Conservation (phyloP, 805 yeast genomes). For the Saturnispora ahearnii region DNA sequence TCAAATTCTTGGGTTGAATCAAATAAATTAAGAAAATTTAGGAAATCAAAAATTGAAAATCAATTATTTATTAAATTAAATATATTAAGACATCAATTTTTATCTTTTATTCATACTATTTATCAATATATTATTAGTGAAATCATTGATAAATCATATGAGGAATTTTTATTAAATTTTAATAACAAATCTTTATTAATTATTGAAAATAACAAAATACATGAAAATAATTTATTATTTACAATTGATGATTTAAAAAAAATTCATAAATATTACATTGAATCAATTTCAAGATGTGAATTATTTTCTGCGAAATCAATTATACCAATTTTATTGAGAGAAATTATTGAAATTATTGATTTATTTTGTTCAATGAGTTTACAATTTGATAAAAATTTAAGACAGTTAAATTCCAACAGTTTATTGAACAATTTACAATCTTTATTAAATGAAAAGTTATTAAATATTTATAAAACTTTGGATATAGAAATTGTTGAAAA, state of each 20-base stretch:
- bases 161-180: conserved; percentile 21
- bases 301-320: conserved; percentile 24
- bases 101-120: conserved; percentile 34
- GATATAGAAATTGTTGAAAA: conserved; percentile 32
- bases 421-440: conserved; percentile 17
- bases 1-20: conserved; percentile 38
- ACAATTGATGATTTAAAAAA: conserved; percentile 43
- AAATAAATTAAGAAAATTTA: conserved; percentile 25
- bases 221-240: conserved; percentile 20
- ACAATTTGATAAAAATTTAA: conserved; percentile 2
- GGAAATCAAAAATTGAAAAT: conserved; percentile 8
- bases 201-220: conserved; percentile 8
- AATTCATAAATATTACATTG: conserved; percentile 28
- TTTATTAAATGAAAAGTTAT: conserved; percentile 22
- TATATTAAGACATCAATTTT: conserved; percentile 31
- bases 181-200: conserved; percentile 6
- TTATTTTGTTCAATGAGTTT: conserved; percentile 1
- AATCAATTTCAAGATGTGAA: conserved; percentile 24
- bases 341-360: conserved; percentile 4
- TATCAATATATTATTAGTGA: conserved; percentile 36
- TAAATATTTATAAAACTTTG: conserved; percentile 33
- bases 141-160: conserved; percentile 35
- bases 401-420: not conserved
- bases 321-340: conserved; percentile 4
- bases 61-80: conserved; percentile 23